Evolutionary conservation across 352 stramenopile genomes (phyloP).

Genomic region (Globisporangium alternatum): DNA sequence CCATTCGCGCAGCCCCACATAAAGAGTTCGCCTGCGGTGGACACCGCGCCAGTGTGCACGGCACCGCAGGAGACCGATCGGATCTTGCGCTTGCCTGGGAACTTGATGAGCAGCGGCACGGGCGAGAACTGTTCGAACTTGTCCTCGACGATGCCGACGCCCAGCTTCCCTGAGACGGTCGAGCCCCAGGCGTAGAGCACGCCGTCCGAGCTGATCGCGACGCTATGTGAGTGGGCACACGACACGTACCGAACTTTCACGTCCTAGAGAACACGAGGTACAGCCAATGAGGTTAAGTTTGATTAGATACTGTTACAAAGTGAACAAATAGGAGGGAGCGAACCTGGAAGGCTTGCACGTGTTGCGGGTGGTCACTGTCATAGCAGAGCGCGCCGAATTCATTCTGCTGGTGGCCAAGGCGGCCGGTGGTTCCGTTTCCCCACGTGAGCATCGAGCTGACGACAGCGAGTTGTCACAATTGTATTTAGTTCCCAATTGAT

Average conservation of each 20-base stretch:
- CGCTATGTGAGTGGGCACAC: constrained; percentile 87
- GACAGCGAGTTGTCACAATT: neutral
- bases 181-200: constrained; percentile 90
- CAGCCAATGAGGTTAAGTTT: neutral
- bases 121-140: constrained; percentile 81
- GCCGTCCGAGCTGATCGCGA: constrained; percentile 70
- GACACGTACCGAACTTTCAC: constrained; percentile 46
- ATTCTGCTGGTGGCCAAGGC: constrained; percentile 71
- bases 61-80: constrained; percentile 87
- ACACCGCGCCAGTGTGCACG: constrained; percentile 75
- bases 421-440: constrained; percentile 77
- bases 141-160: constrained; percentile 79
- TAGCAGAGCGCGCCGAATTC: constrained; percentile 49
- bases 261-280: constrained; percentile 22
- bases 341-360: constrained; percentile 52
- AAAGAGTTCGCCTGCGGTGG: constrained; percentile 68
- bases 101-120: constrained; percentile 65
- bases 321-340: neutral
- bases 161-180: constrained; percentile 76
- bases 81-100: constrained; percentile 57
- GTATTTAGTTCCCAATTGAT: neutral
- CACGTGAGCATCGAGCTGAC: constrained; percentile 88
- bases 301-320: neutral
- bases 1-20: constrained; percentile 92
- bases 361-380: constrained; percentile 62